Evolutionary conservation across 2,329 filamentous ascomycete species (phyloP).

Genomic region (Leptographium radiaticola): DNA sequence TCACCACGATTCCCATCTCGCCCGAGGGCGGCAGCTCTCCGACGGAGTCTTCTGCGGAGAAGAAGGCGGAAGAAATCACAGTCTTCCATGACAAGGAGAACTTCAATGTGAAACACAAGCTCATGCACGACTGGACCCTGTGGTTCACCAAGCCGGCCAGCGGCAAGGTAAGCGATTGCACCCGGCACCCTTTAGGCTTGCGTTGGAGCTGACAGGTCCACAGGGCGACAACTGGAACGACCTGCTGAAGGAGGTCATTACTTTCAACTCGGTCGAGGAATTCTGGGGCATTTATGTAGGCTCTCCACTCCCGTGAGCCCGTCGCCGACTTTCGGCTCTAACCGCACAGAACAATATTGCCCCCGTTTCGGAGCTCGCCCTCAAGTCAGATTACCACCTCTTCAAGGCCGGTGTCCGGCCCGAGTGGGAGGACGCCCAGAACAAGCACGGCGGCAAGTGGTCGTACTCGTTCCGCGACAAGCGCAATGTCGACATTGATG

Average conservation of each 20-base stretch:
- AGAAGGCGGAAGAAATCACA: slow-evolving; percentile 58
- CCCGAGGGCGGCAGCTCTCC: slow-evolving; percentile 47
- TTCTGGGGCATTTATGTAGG: slow-evolving; percentile 99
- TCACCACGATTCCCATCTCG: slow-evolving; percentile 55
- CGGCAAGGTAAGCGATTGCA: slow-evolving; percentile 57
- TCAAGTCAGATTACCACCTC: slow-evolving; percentile 98
- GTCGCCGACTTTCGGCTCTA: not conserved
- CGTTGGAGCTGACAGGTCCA: not conserved
- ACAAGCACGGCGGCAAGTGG: slow-evolving; percentile 99
- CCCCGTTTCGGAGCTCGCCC: slow-evolving; percentile 82
- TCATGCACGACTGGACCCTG: slow-evolving; percentile 95
- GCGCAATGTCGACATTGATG: slow-evolving; percentile 80
- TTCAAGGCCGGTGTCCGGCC: slow-evolving; percentile 97
- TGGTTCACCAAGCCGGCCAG: slow-evolving; percentile 99
- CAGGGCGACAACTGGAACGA: slow-evolving; percentile 98
- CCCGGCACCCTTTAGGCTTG: not conserved
- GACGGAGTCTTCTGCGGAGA: slow-evolving; percentile 22
- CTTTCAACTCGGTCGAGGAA: slow-evolving; percentile 96
- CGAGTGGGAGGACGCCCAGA: slow-evolving; percentile 97
- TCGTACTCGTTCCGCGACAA: slow-evolving; percentile 97
- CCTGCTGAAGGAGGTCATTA: slow-evolving; percentile 94
- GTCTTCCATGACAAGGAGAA: slow-evolving; percentile 98
- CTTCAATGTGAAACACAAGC: slow-evolving; percentile 98
- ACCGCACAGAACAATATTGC: slow-evolving; percentile 88
- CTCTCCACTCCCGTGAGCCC: slow-evolving; percentile 12